Percentiles rank a stretch among this genome's conserved stretches.
Conservation (phyloP, 495 filamentous ascomycete genomes). For the Daldinia bambusicola region DNA sequence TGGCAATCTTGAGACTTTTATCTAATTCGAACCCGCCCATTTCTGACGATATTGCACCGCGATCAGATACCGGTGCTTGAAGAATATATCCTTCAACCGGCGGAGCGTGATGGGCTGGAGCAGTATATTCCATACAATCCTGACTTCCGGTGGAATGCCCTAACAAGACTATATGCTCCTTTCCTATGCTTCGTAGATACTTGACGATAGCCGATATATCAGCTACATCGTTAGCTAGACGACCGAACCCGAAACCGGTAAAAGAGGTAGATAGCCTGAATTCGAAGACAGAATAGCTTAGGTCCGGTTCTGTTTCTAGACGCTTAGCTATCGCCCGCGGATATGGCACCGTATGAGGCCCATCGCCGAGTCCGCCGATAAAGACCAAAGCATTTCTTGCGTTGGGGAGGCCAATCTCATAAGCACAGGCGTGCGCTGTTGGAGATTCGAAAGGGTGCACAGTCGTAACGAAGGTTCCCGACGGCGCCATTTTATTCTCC, state of each 20-base stretch:
- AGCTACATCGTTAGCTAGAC: constrained; percentile 73
- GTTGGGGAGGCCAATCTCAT: constrained; percentile 49
- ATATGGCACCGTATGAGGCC: constrained; percentile 73
- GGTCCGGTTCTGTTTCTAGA: constrained; percentile 60
- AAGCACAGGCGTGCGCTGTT: constrained; percentile 47
- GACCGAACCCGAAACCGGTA: constrained; percentile 75
- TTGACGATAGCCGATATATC: constrained; percentile 78
- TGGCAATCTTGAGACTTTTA: constrained; percentile 62
- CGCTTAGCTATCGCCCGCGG: constrained; percentile 72
- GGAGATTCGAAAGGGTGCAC: constrained; percentile 52
- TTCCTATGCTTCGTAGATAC: constrained; percentile 66
- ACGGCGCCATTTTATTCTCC: constrained; percentile 34
- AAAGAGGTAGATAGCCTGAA: constrained; percentile 64
- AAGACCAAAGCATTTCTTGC: constrained; percentile 78
- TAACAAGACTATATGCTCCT: constrained; percentile 79
- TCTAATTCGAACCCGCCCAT: constrained; percentile 59
- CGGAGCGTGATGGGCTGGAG: constrained; percentile 51
- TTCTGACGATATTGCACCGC: constrained; percentile 67
- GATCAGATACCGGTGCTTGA: constrained; percentile 83
- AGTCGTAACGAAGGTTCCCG: constrained; percentile 46
- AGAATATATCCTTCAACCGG: constrained; percentile 81
- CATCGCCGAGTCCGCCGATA: constrained; percentile 85
- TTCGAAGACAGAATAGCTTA: constrained; percentile 56
- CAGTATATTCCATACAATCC: constrained; percentile 80
- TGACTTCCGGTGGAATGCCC: constrained; percentile 87